phyloP scores from a whole-genome alignment of 306 rosid genomes.

The Coriaria nepalensis region DNA sequence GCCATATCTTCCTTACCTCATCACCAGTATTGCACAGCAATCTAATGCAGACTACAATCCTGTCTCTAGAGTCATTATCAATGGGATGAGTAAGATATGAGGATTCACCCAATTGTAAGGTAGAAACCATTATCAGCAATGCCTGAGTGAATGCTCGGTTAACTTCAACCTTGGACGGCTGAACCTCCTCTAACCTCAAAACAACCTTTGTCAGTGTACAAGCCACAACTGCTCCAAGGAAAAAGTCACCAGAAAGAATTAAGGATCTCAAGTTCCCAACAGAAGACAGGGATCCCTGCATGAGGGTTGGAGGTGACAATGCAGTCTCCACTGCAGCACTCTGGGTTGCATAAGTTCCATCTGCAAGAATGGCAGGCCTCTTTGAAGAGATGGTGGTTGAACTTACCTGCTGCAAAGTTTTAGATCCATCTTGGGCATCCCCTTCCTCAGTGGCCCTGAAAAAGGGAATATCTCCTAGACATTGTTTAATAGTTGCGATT shows the following conservation, averaged over 20 bases:
- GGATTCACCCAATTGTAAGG: slow-evolving; percentile 89
- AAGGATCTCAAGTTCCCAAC: slow-evolving; percentile 78
- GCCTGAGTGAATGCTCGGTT: slow-evolving; percentile 51
- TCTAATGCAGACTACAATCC: slow-evolving; percentile 73
- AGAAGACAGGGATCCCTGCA: slow-evolving; percentile 66
- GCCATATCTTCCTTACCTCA: slow-evolving; percentile 71
- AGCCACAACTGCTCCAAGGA: slow-evolving; percentile 78
- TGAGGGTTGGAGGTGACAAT: slow-evolving; percentile 71
- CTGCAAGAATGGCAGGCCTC: slow-evolving; percentile 90
- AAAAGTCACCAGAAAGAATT: slow-evolving; percentile 89
- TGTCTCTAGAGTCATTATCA: slow-evolving; percentile 75
- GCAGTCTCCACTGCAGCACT: slow-evolving; percentile 94
- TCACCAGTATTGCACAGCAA: slow-evolving; percentile 68
- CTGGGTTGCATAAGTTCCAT: slow-evolving; percentile 98
- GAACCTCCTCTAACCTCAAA: slow-evolving; percentile 87
- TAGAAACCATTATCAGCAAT: slow-evolving; percentile 69
- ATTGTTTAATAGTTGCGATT: slow-evolving; percentile 58
- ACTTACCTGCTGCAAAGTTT: slow-evolving; percentile 39
- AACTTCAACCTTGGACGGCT: slow-evolving; percentile 71
- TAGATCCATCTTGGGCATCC: slow-evolving; percentile 52
- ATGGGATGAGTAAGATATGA: slow-evolving; percentile 79
- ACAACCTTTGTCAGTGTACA: slow-evolving; percentile 82
- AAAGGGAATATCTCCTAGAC: slow-evolving; percentile 93
- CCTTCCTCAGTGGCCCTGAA: slow-evolving; percentile 67
- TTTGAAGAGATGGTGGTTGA: slow-evolving; percentile 69